Conservation (phyloP, 1,139 yeast species). For the Suhomyces panamericanus region DNA sequence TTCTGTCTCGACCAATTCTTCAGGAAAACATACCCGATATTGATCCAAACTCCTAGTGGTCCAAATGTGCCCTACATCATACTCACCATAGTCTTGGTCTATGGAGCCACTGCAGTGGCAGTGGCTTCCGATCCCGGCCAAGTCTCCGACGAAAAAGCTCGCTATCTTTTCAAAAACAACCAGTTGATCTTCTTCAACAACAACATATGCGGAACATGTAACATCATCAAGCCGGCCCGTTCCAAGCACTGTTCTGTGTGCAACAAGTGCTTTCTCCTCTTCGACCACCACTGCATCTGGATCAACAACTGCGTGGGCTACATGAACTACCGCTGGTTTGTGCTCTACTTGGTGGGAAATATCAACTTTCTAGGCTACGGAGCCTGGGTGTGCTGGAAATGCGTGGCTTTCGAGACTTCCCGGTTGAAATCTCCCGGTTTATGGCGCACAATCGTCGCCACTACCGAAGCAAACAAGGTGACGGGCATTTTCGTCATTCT, state of each 20-base stretch:
- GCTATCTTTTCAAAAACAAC: conserved; percentile 43
- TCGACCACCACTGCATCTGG: conserved; percentile 97
- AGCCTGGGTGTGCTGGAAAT: conserved; percentile 38
- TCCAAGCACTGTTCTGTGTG: conserved; percentile 88
- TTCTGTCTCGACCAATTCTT: conserved; percentile 52
- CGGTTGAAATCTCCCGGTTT: conserved; percentile 17
- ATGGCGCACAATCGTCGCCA: conserved; percentile 30
- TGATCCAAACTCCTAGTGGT: conserved; percentile 18
- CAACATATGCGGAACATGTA: conserved; percentile 57
- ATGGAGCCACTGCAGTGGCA: conserved; percentile 37
- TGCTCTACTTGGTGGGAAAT: conserved; percentile 59
- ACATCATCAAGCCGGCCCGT: conserved; percentile 73
- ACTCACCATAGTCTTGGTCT: conserved; percentile 38
- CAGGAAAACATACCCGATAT: conserved; percentile 31
- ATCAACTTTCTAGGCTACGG: conserved; percentile 64
- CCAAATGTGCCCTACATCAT: conserved; percentile 23
- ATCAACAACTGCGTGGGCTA: conserved; percentile 86
- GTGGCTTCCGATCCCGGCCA: conserved; percentile 60
- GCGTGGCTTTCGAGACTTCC: conserved; percentile 16
- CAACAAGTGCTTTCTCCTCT: conserved; percentile 60
- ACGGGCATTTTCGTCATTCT: conserved; percentile 56
- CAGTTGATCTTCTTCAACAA: conserved; percentile 56
- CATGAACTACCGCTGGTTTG: conserved; percentile 71
- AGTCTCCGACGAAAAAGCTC: conserved; percentile 11
- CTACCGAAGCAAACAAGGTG: conserved; percentile 38